Base-by-base conservation (phyloP, 2,329 filamentous ascomycete genomes). In the Berkeleyomyces basicola region DNA sequence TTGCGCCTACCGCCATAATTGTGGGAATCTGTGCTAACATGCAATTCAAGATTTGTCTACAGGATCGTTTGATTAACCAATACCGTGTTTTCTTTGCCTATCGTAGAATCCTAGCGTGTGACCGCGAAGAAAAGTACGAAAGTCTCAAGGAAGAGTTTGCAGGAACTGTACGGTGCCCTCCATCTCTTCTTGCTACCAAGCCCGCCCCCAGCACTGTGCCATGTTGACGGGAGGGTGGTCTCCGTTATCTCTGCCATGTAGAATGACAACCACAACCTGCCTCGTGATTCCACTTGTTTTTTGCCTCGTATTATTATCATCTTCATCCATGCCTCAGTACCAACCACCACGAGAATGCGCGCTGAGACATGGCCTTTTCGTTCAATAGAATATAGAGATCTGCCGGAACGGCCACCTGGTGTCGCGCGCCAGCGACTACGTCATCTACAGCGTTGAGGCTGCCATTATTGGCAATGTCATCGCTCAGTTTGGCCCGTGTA, bases 361-460 rank as follows among this genome's bases (percentile, higher is more conserved):
- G 75, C 79, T 82, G 79, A 82, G 78, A 65, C 57, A n/a, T 61
- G 42, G 76, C 68, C 71, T 69, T 72, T 76, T 77, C 84, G 91
- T 62, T 61, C 14, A 57, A 58, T 58, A 61, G 68, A 84, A 85
- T 78, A 79, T 99, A 78, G 85, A 88, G 74, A 93, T 99, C 70
- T 84, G 92, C 72, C 85, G 83, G 73, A 96, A 96, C 82, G 95
- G 95, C 69, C 91, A 97, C 77, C 82, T 92, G 73, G 93, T 99
- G 69, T 96, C 93, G 69, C 85, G 93, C 76, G 85, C 86, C 74
- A 96, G 91, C 85, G 92, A 97, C 80, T 97, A 91, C 74, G 96
- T 96, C 76, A 90, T 99, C 72, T 99, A 99, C 81, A 95, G 88
- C 75, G 93, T 99, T 74, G 92, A 97, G 75, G 93, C 93, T 66